phyloP scores from a whole-genome alignment of 371 early-diverging fungal species.

The Lichtheimia ornata region DNA sequence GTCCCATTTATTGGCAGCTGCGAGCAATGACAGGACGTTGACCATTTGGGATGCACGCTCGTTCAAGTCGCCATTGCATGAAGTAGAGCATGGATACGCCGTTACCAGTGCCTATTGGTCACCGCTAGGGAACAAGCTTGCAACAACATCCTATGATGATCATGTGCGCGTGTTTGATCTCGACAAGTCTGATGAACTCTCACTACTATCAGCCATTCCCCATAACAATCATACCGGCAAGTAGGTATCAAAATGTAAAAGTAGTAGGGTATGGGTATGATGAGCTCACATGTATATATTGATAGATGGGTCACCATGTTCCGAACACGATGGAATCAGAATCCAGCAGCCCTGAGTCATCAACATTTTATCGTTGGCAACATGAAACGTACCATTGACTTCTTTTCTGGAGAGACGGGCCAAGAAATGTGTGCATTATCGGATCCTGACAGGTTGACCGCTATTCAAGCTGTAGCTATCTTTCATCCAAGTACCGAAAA shows the following conservation, averaged over 20 bases:
- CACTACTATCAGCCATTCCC: constrained; percentile 40
- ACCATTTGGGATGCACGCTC: constrained; percentile 79
- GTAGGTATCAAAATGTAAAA: constrained; percentile 22
- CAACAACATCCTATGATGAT: constrained; percentile 54
- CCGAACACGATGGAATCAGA: constrained; percentile 69
- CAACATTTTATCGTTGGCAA: constrained; percentile 68
- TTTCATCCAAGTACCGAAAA: constrained; percentile 61
- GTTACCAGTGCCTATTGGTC: constrained; percentile 76
- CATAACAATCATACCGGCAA: constrained; percentile 75
- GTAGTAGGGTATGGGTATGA: too few relatives aligned
- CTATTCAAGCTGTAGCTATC: constrained; percentile 67
- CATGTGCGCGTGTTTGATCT: constrained; percentile 54
- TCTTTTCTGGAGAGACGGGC: constrained; percentile 64
- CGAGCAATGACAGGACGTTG: constrained; percentile 68
- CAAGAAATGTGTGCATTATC: constrained; percentile 48
- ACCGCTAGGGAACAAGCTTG: constrained; percentile 57
- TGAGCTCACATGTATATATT: too few relatives aligned
- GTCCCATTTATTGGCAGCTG: constrained; percentile 60
- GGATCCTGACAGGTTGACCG: constrained; percentile 59
- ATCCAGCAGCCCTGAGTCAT: constrained; percentile 22
- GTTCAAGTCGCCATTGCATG: constrained; percentile 37
- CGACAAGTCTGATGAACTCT: constrained; percentile 32
- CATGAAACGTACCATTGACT: constrained; percentile 67
- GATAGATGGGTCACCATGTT: constrained; percentile 74
- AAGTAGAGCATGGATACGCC: constrained; percentile 55